Evolutionary conservation across 805 yeast species (phyloP), one percentile per base, ranked within the genome.

Genomic region (Zygosaccharomyces bisporus): DNA sequence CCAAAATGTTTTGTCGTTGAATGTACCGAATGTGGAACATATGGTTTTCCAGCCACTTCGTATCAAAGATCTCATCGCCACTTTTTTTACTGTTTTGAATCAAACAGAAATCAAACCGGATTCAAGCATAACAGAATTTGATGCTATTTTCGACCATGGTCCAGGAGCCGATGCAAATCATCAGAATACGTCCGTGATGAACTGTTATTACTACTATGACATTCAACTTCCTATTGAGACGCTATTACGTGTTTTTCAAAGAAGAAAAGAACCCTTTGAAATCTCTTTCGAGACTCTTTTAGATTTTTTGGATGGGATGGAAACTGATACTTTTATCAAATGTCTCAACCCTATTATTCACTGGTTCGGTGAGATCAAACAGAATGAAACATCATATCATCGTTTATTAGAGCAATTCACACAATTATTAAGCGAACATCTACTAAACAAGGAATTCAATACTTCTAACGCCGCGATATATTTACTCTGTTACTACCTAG

Each of bases 381-480:
- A 29, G 13, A 18, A 31, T 10, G 23, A n/a, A 4, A 35, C 38
- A 5, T 23, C 25, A 21, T 39, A 42, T 36, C 14, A 23, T 17
- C 6, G 37, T 14, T 12, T 30, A 8, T 23, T 56, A 34, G 54
- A 49, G 34, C 34, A 27, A 10, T 39, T 61, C 4, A 57, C 61
- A 1, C 56, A 58, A 29, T n/a, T 52, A 8, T 39, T 58, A 10
- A 63, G 60, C 6, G 52, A 53, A n/a, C 44, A 53, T 13, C 36
- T 63, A 7, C 40, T 63, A 6, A 47, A 48, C 23, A 38, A 46
- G 6, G 43, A 45, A 8, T 59, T 41, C 40, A 57, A 53, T 40
- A 56, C 57, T 4, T 58, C 63, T 1, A 49, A 51, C 14, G 27
- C 18, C 1, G 51, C 60, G 1, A 47, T 61, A 17, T 34, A 32